Base-by-base conservation (phyloP, 2,329 filamentous ascomycete genomes). In the Pyricularia pennisetigena region DNA sequence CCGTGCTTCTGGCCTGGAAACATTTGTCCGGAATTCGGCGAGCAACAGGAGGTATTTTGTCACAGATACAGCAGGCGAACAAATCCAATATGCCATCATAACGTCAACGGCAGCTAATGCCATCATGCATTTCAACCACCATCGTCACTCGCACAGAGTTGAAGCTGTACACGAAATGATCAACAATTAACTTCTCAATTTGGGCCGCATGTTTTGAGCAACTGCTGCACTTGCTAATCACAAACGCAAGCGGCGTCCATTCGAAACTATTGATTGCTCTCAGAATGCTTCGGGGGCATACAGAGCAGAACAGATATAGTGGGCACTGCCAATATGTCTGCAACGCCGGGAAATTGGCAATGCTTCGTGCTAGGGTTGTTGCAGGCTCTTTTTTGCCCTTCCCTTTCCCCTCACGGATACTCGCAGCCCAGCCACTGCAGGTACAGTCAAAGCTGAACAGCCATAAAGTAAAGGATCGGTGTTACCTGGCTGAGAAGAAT, bases 401-500 rank as follows among this genome's bases (percentile, higher is more conserved):
- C 62, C 63, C 30, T 20, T 65, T 49, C 26, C n/a, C 61, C 61
- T 30, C 63, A 65, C 64, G 64, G 64, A 54, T 26, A 26, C 30
- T 23, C 41, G 35, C 64, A 66, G 64, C 8, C 26, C 64, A 66
- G 64, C 64, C 35, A 24, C 64, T 66, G 64, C 35, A 66, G 64
- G 64, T 57, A 66, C 64, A 20, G 9, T n/a, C 32, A 28, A 32
- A 66, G 59, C 59, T 62, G 59, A 28, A 3, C 14, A 62, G 14
- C 24, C 59, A 62, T 4, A 54, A 54, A 54, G 12, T n/a, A 54
- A 20, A 20, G 8, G 41, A 54, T 54, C 41, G 5, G 41, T 54
- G 20, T 54, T 20, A 54, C 41, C 41, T 54, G 20, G 41, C 16
- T 54, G 16, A 54, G 41, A 5, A 54, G 41, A n/a, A 8, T 54